A percentile compares a stretch with the other conserved stretches of the same genome.
Conservation (phyloP, 2,329 filamentous ascomycete genomes). For the Myrmaecium sp. region DNA sequence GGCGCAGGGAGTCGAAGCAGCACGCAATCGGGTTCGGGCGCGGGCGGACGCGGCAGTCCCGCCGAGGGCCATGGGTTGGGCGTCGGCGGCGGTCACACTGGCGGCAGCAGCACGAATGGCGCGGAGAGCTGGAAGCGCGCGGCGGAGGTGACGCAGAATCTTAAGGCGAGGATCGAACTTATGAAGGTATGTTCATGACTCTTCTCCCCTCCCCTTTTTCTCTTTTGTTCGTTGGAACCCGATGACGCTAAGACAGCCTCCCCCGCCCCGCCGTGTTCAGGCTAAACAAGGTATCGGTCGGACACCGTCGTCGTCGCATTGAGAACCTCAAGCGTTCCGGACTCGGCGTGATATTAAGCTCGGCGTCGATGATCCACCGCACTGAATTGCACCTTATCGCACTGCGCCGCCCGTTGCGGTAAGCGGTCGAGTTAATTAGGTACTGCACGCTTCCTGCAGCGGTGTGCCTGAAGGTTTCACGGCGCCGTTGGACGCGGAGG, state of each 20-base stretch:
- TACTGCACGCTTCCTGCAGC: too few relatives aligned
- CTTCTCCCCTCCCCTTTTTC: not conserved
- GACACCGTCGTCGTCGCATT: too few relatives aligned
- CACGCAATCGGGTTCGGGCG: slow-evolving; percentile 12
- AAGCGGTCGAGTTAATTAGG: too few relatives aligned
- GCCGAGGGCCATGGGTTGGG: slow-evolving; percentile 11
- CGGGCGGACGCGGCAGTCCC: slow-evolving; percentile 17
- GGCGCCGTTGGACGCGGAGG: too few relatives aligned
- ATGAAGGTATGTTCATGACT: slow-evolving; percentile 56
- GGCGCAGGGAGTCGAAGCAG: slow-evolving; percentile 15
- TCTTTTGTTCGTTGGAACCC: too few relatives aligned
- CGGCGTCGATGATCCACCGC: too few relatives aligned
- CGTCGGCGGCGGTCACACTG: slow-evolving; percentile 7
- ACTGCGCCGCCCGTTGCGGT: too few relatives aligned
- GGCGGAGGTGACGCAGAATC: slow-evolving; percentile 89
- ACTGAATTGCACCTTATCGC: too few relatives aligned
- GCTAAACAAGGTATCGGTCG: slow-evolving; percentile 22
- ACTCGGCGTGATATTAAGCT: too few relatives aligned
- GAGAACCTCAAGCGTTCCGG: too few relatives aligned
- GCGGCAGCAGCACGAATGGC: slow-evolving; percentile 13
- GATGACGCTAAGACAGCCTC: too few relatives aligned
- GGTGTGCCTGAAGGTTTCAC: too few relatives aligned
- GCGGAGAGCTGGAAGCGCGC: slow-evolving; percentile 90
- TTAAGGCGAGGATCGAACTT: slow-evolving; percentile 94
- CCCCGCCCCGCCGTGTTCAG: slow-evolving; percentile 11